A percentile compares a stretch with the other conserved stretches of the same genome.
Evolutionary conservation across 2,329 filamentous ascomycete species (phyloP).

Genomic region (Calonectria pauciramosa): DNA sequence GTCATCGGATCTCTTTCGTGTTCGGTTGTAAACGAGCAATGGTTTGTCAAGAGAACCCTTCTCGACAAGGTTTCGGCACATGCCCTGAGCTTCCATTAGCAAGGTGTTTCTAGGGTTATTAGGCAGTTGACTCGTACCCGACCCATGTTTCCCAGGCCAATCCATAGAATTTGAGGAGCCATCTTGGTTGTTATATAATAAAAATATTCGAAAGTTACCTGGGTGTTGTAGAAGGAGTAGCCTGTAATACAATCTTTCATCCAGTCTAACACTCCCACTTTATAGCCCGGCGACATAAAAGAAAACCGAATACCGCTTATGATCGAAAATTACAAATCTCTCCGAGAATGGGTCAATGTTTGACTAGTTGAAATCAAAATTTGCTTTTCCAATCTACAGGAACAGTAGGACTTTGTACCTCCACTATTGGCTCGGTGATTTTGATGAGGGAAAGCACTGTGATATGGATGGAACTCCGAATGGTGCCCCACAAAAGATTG

Average conservation of each 20-base stretch:
- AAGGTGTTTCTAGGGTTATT: background rate
- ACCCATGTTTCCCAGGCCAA: slow-evolving; percentile 6
- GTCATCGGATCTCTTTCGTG: background rate
- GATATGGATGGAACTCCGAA: background rate
- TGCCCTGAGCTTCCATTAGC: background rate
- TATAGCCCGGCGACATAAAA: background rate
- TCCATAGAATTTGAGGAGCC: background rate
- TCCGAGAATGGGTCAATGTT: background rate
- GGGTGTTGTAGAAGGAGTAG: background rate
- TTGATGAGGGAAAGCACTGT: background rate
- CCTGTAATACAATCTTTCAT: background rate
- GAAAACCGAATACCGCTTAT: no score
- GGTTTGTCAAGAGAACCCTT: background rate
- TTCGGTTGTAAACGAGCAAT: background rate
- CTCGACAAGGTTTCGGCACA: background rate
- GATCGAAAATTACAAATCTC: background rate
- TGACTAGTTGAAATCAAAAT: background rate
- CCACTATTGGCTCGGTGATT: background rate
- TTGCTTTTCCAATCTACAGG: no score
- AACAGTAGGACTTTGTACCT: background rate
- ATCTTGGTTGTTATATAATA: background rate
- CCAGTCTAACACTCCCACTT: background rate
- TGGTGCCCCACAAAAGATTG: background rate
- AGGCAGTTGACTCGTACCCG: background rate
- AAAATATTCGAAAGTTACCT: background rate